Percentiles rank a stretch among this genome's conserved stretches.
Conservation (phyloP, 2,329 filamentous ascomycete genomes). For the Fusarium temperatum region DNA sequence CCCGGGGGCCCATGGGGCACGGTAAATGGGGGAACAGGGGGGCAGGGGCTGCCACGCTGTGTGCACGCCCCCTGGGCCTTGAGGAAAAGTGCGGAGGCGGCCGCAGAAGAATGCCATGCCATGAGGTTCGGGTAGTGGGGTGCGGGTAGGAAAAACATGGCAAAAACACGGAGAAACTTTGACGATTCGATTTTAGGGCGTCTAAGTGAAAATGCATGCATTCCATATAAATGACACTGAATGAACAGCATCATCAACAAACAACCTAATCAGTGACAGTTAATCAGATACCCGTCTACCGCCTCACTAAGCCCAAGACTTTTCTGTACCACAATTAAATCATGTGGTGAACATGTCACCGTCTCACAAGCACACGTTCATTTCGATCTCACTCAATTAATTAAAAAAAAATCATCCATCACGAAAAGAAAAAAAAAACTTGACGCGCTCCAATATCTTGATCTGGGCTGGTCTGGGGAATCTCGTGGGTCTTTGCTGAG, state of each 20-base stretch:
- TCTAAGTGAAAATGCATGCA: background rate
- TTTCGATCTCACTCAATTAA: background rate
- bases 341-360: conserved; percentile 5
- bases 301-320: background rate
- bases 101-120: background rate
- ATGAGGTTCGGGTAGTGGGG: background rate
- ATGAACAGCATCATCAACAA: background rate
- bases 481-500: conserved; percentile 31
- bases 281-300: background rate
- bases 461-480: conserved; percentile 44
- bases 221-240: background rate
- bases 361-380: background rate
- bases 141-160: conserved; percentile 13
- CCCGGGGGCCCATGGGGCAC: conserved; percentile 35
- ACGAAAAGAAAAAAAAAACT: conserved; percentile 3
- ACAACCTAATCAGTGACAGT: background rate
- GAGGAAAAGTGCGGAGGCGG: conserved; percentile 14
- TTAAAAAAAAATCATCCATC: background rate
- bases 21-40: conserved; percentile 24
- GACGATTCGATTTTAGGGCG: background rate
- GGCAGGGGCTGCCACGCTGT: background rate
- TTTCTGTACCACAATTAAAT: background rate
- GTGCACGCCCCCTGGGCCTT: background rate
- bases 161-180: conserved; percentile 1
- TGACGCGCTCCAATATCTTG: conserved; percentile 37